Evolutionary conservation across 208 protist species (phyloP).

Genomic region (Leishmania guyanensis): DNA sequence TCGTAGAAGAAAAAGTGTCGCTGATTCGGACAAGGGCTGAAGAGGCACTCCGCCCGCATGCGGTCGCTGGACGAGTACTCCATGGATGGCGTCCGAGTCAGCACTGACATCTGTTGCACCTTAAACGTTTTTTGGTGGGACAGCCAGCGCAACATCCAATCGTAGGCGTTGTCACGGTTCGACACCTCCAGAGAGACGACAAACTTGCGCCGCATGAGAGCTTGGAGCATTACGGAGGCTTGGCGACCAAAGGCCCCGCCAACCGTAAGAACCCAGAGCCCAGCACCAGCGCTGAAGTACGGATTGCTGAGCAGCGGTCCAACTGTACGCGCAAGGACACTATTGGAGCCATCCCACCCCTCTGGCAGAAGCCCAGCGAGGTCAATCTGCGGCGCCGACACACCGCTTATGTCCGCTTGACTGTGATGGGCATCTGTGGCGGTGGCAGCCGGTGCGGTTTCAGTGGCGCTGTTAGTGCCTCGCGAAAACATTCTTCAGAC

Average conservation of each 20-base stretch:
- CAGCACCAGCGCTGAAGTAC: slow-evolving; percentile 88
- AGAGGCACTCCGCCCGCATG: slow-evolving; percentile 58
- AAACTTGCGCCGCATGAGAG: slow-evolving; percentile 61
- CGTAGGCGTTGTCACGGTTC: slow-evolving; percentile 73
- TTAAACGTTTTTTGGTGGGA: slow-evolving; percentile 59
- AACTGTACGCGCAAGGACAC: slow-evolving; percentile 40
- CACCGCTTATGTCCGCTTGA: neutral
- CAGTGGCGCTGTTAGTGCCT: neutral
- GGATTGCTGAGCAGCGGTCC: slow-evolving; percentile 72
- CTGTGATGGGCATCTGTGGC: neutral
- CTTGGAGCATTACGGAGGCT: slow-evolving; percentile 36
- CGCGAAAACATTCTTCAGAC: slow-evolving; percentile 13
- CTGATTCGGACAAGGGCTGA: slow-evolving; percentile 74
- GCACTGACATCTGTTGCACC: slow-evolving; percentile 81
- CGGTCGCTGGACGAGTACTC: slow-evolving; percentile 67
- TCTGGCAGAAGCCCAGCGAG: slow-evolving; percentile 59
- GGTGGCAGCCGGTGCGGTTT: slow-evolving; percentile 7
- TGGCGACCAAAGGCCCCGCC: slow-evolving; percentile 56
- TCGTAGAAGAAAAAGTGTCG: slow-evolving; percentile 87
- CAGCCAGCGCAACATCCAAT: slow-evolving; percentile 90
- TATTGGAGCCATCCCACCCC: slow-evolving; percentile 55
- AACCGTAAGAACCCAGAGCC: slow-evolving; percentile 85
- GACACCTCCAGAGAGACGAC: slow-evolving; percentile 88
- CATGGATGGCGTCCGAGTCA: slow-evolving; percentile 59
- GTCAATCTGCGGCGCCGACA: slow-evolving; percentile 37